Base-by-base conservation (phyloP, 441 rosid genomes). In the Caryocar brasiliense region DNA sequence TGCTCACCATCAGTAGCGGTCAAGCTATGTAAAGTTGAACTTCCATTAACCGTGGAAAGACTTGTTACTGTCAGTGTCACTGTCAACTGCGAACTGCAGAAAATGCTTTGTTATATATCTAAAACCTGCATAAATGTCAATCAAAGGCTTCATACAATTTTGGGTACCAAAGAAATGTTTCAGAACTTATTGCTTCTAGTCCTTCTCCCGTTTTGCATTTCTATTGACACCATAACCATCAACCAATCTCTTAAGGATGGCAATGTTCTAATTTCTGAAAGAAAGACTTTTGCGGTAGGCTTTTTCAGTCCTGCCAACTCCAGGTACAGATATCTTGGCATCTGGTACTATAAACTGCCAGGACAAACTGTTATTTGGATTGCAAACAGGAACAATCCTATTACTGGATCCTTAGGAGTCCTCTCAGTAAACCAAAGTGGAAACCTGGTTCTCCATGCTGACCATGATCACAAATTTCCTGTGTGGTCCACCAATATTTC, bases 321-420 rank as follows among this genome's bases (percentile, higher is more conserved):
- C 6, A 42, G 27, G 48, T 25, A 55, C 14, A 32, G 65, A 1
- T 68, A 58, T 29, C 8, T 68, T 4, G 73, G 73, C 41, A 53
- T 67, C 36, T 65, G 80, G 75, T 75, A 61, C 49, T 35, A 42
- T 44, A 51, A 67, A 22, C 23, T 66, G 1, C 43, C 47, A 2
- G 42, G 1, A 0, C 22, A 12, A 8, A 61, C 63, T 10, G 60
- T 67, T 11, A 67, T 61, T 27, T 66, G 64, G 74, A 62, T 60
- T 2, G 62, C 69, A 2, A 63, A 63, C 46, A 12, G 70, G 40
- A 11, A 20, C 10, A 54, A 45, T 7, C 71, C 75, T 3, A 42
- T 65, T 35, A 57, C 32, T 10, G 57, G 33, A 15, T 23, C 61
- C 25, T 51, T 67, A 2, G 67, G 62, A 19, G 11, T 47, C 38